Percentiles rank a stretch among this genome's conserved stretches.
These are phyloP conservation scores for Rosa lucieae DNA, from an alignment of 306 rosid genomes.

Conservation along the genomic window DNA sequence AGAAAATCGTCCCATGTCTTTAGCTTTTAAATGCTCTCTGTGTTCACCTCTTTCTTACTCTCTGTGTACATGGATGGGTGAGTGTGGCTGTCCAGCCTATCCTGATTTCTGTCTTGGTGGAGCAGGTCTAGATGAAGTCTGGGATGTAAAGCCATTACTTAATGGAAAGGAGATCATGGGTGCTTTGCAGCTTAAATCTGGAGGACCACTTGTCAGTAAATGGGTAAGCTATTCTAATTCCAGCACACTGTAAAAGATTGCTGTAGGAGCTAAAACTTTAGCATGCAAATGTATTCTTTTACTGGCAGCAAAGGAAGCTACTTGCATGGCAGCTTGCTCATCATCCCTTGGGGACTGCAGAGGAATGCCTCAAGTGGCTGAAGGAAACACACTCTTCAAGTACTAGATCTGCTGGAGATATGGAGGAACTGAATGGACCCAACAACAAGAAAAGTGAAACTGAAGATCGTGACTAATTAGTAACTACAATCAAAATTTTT, in stretches of 20 bases:
- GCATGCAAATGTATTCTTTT: constrained; percentile 3
- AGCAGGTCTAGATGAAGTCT: constrained; percentile 70
- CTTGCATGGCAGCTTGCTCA: constrained; percentile 87
- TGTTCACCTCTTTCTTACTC: neutral
- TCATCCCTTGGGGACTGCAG: constrained; percentile 59
- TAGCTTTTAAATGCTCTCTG: neutral
- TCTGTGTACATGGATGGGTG: neutral
- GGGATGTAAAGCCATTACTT: constrained; percentile 72
- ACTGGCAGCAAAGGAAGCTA: constrained; percentile 68
- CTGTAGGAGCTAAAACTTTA: neutral
- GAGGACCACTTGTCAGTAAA: constrained; percentile 81
- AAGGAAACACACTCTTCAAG: constrained; percentile 26
- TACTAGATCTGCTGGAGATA: neutral
- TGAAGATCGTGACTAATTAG: neutral
- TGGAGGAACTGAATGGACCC: neutral
- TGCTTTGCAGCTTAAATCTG: constrained; percentile 57
- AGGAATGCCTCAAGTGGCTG: constrained; percentile 83
- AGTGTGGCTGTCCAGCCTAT: neutral
- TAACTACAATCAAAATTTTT: neutral
- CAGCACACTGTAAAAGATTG: neutral
- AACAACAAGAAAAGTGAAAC: neutral
- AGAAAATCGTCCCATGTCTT: neutral
- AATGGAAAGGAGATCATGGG: constrained; percentile 80
- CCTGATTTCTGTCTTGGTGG: constrained; percentile 22
- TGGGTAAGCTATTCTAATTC: constrained; percentile 48